Evolutionary conservation across 1,139 yeast species (phyloP).

Genomic region (Candida anutae): DNA sequence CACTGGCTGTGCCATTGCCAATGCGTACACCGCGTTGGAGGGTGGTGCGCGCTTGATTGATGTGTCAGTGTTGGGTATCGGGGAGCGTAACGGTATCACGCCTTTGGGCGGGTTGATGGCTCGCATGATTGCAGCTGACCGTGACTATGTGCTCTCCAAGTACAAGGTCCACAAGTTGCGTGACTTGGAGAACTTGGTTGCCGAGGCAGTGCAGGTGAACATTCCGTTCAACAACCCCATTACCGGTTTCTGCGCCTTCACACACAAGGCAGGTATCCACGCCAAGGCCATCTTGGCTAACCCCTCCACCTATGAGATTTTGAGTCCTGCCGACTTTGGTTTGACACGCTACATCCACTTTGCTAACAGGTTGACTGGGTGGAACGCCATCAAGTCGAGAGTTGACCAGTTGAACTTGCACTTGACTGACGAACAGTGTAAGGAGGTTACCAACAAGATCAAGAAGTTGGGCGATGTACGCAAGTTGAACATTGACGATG

Average conservation of each 20-base stretch:
- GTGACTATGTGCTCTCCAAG: conserved; percentile 91
- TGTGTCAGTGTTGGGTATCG: conserved; percentile 93
- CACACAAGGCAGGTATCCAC: conserved; percentile 99
- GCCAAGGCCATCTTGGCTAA: conserved; percentile 98
- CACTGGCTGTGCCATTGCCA: conserved; percentile 98
- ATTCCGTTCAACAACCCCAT: conserved; percentile 98
- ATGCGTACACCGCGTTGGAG: conserved; percentile 95
- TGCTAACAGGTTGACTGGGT: conserved; percentile 95
- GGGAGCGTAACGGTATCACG: conserved; percentile 98
- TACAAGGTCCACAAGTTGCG: conserved; percentile 94
- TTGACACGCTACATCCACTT: conserved; percentile 92
- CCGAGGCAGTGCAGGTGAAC: conserved; percentile 95
- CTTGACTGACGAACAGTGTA: conserved; percentile 86
- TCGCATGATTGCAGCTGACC: conserved; percentile 97
- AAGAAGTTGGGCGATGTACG: conserved; percentile 93
- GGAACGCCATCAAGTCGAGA: conserved; percentile 98
- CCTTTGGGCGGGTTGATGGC: conserved; percentile 98
- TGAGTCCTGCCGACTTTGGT: conserved; percentile 93
- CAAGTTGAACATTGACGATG: conserved; percentile 92
- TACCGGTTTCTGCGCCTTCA: conserved; percentile 98
- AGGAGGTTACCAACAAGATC: conserved; percentile 90
- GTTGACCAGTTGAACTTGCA: conserved; percentile 93
- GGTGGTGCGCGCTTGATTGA: conserved; percentile 96
- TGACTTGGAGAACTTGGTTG: conserved; percentile 92
- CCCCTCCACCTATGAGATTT: conserved; percentile 95